These are phyloP conservation scores for Colletotrichum coccodes DNA, from an alignment of 2,329 filamentous ascomycete species.

Conservation along the genomic window DNA sequence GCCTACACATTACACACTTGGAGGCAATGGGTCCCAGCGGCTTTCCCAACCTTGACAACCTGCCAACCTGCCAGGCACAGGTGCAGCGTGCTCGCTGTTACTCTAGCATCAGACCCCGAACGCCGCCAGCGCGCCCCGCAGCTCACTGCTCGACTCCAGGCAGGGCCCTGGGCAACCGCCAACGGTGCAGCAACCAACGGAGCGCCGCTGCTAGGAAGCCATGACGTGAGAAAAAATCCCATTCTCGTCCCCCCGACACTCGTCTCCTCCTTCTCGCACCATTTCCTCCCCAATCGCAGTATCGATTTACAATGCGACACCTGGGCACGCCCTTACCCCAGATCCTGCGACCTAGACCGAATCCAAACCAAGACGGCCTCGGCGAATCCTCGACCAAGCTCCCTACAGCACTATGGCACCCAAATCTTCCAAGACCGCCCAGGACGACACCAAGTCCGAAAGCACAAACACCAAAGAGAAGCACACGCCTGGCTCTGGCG, in stretches of 20 bases:
- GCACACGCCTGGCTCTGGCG: constrained; percentile 44
- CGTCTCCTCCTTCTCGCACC: constrained; percentile 1
- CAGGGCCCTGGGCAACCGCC: constrained; percentile 24
- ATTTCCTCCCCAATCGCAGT: not conserved
- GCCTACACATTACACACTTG: not conserved
- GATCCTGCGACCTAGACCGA: constrained; percentile 56
- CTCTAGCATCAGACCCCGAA: constrained; percentile 24
- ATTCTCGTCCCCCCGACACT: not conserved
- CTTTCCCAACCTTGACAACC: too few species aligned
- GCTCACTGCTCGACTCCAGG: constrained; percentile 13
- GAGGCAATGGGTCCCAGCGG: constrained; percentile 1
- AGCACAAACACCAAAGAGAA: constrained; percentile 55
- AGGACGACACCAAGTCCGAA: constrained; percentile 57
- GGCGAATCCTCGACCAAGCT: not conserved
- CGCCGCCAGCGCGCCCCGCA: constrained; percentile 24
- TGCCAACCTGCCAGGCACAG: too few species aligned
- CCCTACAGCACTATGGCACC: constrained; percentile 51
- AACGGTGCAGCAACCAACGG: constrained; percentile 28
- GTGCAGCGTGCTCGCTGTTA: not conserved
- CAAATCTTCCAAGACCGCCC: constrained; percentile 54
- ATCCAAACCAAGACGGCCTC: constrained; percentile 3
- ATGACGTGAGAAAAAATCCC: constrained; percentile 33
- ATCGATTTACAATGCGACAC: constrained; percentile 28
- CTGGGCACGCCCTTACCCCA: constrained; percentile 52
- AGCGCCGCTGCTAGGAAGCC: constrained; percentile 3